These are phyloP conservation scores for Lophium mytilinum DNA, from an alignment of 495 filamentous ascomycete species.

Conservation along the genomic window DNA sequence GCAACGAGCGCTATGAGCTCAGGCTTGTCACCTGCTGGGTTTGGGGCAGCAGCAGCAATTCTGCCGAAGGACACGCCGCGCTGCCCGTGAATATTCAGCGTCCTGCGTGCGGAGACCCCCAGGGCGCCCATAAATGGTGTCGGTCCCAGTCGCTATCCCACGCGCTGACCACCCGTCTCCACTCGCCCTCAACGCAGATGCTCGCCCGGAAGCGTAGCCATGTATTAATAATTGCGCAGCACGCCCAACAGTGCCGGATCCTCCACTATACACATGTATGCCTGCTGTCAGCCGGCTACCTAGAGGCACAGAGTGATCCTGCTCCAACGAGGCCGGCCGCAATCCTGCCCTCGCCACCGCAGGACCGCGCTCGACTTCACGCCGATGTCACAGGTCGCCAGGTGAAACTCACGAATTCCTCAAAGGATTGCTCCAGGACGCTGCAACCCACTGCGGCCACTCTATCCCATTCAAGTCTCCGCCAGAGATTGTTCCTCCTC, in stretches of 20 bases:
- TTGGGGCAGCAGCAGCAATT: constrained; percentile 13
- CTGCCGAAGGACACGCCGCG: constrained; percentile 13
- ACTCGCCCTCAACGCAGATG: too few relatives aligned
- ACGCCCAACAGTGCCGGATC: too few relatives aligned
- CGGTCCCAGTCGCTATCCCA: too few relatives aligned
- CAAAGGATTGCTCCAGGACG: not conserved
- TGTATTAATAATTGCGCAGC: too few relatives aligned
- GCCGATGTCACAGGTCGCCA: constrained; percentile 1
- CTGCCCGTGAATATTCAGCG: constrained; percentile 10
- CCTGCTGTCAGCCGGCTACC: too few relatives aligned
- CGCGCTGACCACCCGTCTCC: too few relatives aligned
- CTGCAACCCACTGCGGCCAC: too few relatives aligned
- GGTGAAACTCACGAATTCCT: constrained; percentile 3
- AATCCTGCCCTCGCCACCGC: not conserved
- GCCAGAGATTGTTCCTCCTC: not conserved
- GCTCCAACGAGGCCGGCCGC: not conserved
- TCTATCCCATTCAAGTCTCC: not conserved
- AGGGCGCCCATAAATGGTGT: too few relatives aligned
- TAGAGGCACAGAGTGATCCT: too few relatives aligned
- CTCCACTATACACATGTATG: too few relatives aligned
- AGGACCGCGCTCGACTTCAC: not conserved
- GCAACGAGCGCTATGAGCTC: constrained; percentile 3
- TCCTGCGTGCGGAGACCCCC: not conserved
- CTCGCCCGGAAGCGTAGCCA: too few relatives aligned
- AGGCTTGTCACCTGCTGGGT: constrained; percentile 12